Evolutionary conservation across 2,329 filamentous ascomycete species (phyloP), one percentile per base, ranked within the genome.

Genomic region (Colletotrichum truncatum): DNA sequence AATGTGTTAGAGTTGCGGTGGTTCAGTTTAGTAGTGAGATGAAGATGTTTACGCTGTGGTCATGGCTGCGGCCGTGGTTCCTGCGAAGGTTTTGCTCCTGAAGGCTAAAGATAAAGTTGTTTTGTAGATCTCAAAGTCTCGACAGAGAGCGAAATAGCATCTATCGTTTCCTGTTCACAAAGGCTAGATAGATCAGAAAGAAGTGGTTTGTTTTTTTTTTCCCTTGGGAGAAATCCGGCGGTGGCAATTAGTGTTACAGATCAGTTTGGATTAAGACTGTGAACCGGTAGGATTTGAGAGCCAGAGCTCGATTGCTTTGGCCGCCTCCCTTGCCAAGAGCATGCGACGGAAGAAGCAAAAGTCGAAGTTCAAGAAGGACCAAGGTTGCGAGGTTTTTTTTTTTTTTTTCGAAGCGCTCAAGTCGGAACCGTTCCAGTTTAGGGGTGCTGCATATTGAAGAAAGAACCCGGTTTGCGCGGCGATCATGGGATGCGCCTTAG

Each of bases 181-280:
- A 49, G 18, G 48, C n/a, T 18, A 34, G 38, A 39, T 28, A 36
- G 52, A 55, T 45, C 52, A 18, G n/a, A 6, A 16, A 1, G 21
- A 49, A 36, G 23, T 8, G 54, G 30, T 21, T n/a, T 23, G n/a
- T 58, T 51, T n/a, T n/a, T n/a, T n/a, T n/a, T n/a, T n/a, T n/a
- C n/a, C n/a, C n/a, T n/a, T n/a, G n/a, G 51, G 55, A 56, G n/a
- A 55, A 63, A 21, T 38, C 41, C 10, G 28, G 9, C 2, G 39
- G 56, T 43, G 57, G 63, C 49, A 43, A 62, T 32, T 26, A 30
- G 28, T 56, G 57, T 66, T 46, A 66, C 63, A 66, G 63, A 45
- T 55, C 12, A 26, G 55, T 55, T 66, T 66, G 41, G 51, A 66
- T 62, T 32, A 41, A 62, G 49, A 14, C 28, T 53, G 41, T 59